Conservation (phyloP, 169 alveolate species). For the Plasmodium falciparum region DNA sequence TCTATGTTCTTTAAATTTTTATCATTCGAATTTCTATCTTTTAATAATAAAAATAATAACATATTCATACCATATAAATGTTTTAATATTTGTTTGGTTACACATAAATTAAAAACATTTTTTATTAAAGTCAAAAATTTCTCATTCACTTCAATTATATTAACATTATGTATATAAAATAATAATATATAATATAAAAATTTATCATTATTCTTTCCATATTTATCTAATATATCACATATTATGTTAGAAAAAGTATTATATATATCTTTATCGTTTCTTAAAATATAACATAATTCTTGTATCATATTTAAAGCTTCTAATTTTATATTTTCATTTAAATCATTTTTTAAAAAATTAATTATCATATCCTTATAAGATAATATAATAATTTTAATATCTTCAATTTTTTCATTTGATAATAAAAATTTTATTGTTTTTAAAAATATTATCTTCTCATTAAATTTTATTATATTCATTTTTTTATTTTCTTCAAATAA, state of each 20-base stretch:
- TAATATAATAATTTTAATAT: slow-evolving; percentile 39
- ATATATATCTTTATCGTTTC: slow-evolving; percentile 73
- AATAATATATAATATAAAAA: slow-evolving; percentile 42
- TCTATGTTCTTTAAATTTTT: slow-evolving; percentile 5
- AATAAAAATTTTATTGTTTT: slow-evolving; percentile 36
- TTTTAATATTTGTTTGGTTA: slow-evolving; percentile 59
- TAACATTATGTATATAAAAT: slow-evolving; percentile 35
- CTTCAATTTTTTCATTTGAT: slow-evolving; percentile 23
- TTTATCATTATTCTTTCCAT: slow-evolving; percentile 65
- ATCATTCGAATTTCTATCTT: neutral
- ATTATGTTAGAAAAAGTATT: slow-evolving; percentile 29
- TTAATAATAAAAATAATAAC: slow-evolving; percentile 35
- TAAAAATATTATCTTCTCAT: slow-evolving; percentile 68
- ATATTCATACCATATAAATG: slow-evolving; percentile 38
- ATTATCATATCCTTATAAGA: slow-evolving; percentile 25
- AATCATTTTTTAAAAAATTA: slow-evolving; percentile 72
- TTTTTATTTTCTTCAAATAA: slow-evolving; percentile 43
- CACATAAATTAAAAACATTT: slow-evolving; percentile 37
- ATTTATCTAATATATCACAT: slow-evolving; percentile 67
- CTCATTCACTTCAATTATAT: slow-evolving; percentile 47
- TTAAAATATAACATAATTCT: slow-evolving; percentile 10
- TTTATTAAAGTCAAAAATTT: slow-evolving; percentile 23
- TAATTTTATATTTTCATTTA: slow-evolving; percentile 75
- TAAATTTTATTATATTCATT: slow-evolving; percentile 51
- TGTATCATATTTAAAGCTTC: slow-evolving; percentile 27